Percentiles rank a stretch among this genome's conserved stretches.
Evolutionary conservation across 495 filamentous ascomycete genomes (phyloP).

Genomic region (Mytilinidion resinicola): DNA sequence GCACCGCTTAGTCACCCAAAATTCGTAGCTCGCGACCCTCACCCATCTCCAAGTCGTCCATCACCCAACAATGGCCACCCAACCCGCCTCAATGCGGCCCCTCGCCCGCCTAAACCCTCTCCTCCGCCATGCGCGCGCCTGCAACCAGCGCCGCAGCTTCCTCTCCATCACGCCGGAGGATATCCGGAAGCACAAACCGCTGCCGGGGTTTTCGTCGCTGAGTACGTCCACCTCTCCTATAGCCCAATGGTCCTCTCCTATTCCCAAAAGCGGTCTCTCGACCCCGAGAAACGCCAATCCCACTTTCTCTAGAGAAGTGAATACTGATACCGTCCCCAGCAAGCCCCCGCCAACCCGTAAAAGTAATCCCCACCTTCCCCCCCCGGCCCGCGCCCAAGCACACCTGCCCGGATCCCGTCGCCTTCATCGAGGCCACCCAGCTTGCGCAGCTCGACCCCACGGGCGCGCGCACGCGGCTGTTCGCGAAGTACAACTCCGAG

Average conservation of each 20-base stretch:
- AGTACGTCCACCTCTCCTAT: background rate
- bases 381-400: slow-evolving; percentile 23
- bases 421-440: slow-evolving; percentile 56
- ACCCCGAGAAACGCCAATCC: background rate
- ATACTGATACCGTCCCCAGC: background rate
- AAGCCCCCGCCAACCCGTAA: background rate
- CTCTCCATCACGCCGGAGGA: slow-evolving; percentile 18
- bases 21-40: background rate
- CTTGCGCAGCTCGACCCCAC: slow-evolving; percentile 71
- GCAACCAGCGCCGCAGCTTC: slow-evolving; percentile 20
- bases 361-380: slow-evolving; percentile 5
- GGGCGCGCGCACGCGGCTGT: slow-evolving; percentile 72
- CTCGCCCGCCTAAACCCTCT: slow-evolving; percentile 23
- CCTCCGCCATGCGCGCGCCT: slow-evolving; percentile 20
- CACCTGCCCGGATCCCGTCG: slow-evolving; percentile 51
- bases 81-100: slow-evolving; percentile 16
- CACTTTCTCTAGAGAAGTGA: background rate
- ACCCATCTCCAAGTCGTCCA: no score
- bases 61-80: slow-evolving; percentile 20
- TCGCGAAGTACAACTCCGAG: slow-evolving; percentile 67
- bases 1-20: background rate
- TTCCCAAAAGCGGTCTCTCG: background rate
- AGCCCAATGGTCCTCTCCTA: background rate
- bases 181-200: slow-evolving; percentile 8
- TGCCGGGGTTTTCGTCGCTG: background rate